A percentile compares a stretch with the other conserved stretches of the same genome.
phyloP scores from a whole-genome alignment of 2,329 filamentous ascomycete species.

The Fusarium fracticaudum region DNA sequence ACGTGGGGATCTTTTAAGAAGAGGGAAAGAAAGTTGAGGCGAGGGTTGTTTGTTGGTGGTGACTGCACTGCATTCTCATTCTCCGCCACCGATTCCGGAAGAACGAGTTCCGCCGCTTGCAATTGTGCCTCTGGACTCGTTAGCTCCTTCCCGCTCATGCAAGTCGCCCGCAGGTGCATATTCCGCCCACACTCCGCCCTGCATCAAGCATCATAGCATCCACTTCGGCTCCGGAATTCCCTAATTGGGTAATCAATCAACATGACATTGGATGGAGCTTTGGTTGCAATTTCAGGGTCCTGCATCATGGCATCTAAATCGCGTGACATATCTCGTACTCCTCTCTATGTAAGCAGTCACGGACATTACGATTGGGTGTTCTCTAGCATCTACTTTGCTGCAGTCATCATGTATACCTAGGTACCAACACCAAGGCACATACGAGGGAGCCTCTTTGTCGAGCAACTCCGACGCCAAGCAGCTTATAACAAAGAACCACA shows the following conservation, averaged over 20 bases:
- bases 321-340: not conserved
- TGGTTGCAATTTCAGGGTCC: conserved; percentile 15
- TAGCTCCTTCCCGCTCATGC: conserved; percentile 38
- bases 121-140: conserved; percentile 17
- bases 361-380: not conserved
- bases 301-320: conserved; percentile 4
- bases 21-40: not conserved
- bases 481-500: not conserved
- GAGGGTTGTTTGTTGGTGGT: conserved; percentile 13
- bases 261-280: conserved; percentile 3
- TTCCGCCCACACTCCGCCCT: conserved; percentile 36
- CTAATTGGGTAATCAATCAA: conserved; percentile 39
- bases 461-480: conserved; percentile 13
- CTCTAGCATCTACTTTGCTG: not conserved
- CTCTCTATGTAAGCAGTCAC: not conserved
- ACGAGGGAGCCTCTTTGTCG: conserved; percentile 2
- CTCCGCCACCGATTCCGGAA: conserved; percentile 45
- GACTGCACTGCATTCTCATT: conserved; percentile 23
- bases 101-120: conserved; percentile 43
- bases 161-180: conserved; percentile 29
- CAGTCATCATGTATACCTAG: not conserved
- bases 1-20: conserved; percentile 24
- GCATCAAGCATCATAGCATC: conserved; percentile 29
- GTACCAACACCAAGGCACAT: not conserved
- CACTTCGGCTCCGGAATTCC: conserved; percentile 42